Base-by-base conservation (phyloP, 345 rosid species). In the Barbarea vulgaris region DNA sequence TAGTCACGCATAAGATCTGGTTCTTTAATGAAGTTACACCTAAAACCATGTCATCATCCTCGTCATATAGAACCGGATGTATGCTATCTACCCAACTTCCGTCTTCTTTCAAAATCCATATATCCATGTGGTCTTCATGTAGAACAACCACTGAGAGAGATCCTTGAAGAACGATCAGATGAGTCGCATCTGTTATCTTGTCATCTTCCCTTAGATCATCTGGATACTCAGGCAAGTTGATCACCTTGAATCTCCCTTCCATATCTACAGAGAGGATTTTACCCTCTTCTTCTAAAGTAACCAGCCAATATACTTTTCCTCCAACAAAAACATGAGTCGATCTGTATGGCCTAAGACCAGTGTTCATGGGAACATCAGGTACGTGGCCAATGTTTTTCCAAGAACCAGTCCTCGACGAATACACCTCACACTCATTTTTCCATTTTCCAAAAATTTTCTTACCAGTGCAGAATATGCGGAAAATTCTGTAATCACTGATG, bases 361-460 rank as follows among this genome's bases (percentile, higher is more conserved):
- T 7, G 41, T 21, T 2, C 83, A 69, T 77, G 6, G 81, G 81
- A 82, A 8, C 18, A 6, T 36, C 34, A 54, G 79, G 81, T 39
- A 73, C 79, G 5, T 1, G 36, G 30, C 85, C 85, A 17, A 79
- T 73, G 25, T 58, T 54, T 65, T 71, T 53, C 85, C 83, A 82
- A 19, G 59, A 74, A 46, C 83, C 64, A 15, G 59, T 64, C 52
- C n/a, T 76, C 5, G 85, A 82, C 9, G 79, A 76, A 64, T 69
- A 82, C 24, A 82, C 74, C 70, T 79, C 85, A 50, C 81, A 79
- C 41, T 63, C 76, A 13, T 12, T 5, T 3, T 4, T 17, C 59
- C 1, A n/a, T 25, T 54, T 48, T 54, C 15, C 42, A 53, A 13
- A 14, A 6, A 0, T 14, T 70, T 54, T 33, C 24, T 21, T 18